These are phyloP conservation scores for Trypanosoma rangeli DNA, from an alignment of 208 protist genomes.

Conservation along the genomic window DNA sequence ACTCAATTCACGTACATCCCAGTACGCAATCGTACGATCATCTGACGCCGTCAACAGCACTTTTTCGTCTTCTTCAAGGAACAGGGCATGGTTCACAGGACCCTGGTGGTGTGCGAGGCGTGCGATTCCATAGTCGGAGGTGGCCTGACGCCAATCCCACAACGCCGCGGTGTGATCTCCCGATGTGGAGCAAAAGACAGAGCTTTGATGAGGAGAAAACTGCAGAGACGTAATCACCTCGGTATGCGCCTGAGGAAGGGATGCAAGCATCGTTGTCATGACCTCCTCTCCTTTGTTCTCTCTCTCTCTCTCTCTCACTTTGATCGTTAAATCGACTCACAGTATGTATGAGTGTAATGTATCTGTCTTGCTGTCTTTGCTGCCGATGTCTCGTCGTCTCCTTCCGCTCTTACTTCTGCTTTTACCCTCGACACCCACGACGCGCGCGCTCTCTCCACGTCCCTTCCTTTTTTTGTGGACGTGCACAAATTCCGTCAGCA, in stretches of 20 bases:
- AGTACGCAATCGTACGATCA: constrained; percentile 70
- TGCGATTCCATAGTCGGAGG: constrained; percentile 29
- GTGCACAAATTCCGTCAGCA: not conserved
- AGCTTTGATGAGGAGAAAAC: constrained; percentile 51
- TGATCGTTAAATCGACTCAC: not conserved
- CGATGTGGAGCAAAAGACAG: constrained; percentile 74
- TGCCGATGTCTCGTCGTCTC: not conserved
- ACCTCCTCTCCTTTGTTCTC: not conserved
- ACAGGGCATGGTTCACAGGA: constrained; percentile 77
- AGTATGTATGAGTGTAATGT: no score
- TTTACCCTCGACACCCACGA: not conserved
- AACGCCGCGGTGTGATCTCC: constrained; percentile 82
- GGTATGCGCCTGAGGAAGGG: constrained; percentile 55
- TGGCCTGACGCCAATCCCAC: constrained; percentile 52
- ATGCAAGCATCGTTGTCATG: constrained; percentile 37
- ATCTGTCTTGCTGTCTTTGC: not conserved
- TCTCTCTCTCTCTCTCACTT: not conserved
- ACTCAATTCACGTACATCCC: constrained; percentile 61
- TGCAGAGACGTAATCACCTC: constrained; percentile 75
- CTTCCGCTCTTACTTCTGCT: not conserved
- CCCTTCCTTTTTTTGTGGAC: not conserved
- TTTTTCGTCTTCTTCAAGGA: constrained; percentile 40
- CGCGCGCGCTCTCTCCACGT: not conserved
- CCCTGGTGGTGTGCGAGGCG: constrained; percentile 47
- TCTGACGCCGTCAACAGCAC: constrained; percentile 71